Conservation (phyloP, 108 stramenopile genomes). For the Cyclotella kingstonii region DNA sequence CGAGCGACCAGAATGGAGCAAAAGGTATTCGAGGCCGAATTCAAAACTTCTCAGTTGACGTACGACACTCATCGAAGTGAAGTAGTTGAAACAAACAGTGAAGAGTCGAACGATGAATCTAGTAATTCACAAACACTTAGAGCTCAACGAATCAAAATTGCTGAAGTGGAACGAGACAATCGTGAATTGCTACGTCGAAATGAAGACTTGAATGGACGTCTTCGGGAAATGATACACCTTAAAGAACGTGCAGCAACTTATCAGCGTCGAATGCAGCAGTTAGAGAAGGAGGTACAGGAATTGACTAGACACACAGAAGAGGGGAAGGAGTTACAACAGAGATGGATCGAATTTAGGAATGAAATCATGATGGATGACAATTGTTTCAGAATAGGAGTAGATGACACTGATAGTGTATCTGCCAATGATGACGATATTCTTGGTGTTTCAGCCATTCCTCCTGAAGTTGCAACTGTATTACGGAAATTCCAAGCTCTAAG, state of each 20-base stretch:
- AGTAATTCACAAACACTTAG: slow-evolving; percentile 13
- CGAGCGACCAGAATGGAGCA: slow-evolving; percentile 10
- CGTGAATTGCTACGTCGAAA: slow-evolving; percentile 57
- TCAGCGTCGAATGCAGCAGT: slow-evolving; percentile 29
- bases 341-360: slow-evolving; percentile 56
- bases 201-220: slow-evolving; percentile 43
- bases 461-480: slow-evolving; percentile 57
- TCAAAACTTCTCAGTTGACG: background rate
- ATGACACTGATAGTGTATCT: background rate
- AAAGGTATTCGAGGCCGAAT: slow-evolving; percentile 14
- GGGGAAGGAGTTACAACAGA: slow-evolving; percentile 32
- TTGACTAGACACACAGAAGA: slow-evolving; percentile 30
- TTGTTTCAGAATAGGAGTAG: slow-evolving; percentile 19
- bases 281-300: slow-evolving; percentile 50
- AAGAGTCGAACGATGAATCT: slow-evolving; percentile 5
- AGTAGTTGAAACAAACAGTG: background rate
- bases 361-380: slow-evolving; percentile 40
- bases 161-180: slow-evolving; percentile 73
- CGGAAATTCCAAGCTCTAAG: slow-evolving; percentile 47
- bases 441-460: slow-evolving; percentile 28
- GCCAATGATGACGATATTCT: background rate
- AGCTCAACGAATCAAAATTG: slow-evolving; percentile 54
- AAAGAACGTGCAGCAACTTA: slow-evolving; percentile 51
- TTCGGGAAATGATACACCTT: slow-evolving; percentile 41
- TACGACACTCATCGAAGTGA: background rate